Evolutionary conservation across 257 asterid genomes (phyloP).

Genomic region (Solanum paucissectum): DNA sequence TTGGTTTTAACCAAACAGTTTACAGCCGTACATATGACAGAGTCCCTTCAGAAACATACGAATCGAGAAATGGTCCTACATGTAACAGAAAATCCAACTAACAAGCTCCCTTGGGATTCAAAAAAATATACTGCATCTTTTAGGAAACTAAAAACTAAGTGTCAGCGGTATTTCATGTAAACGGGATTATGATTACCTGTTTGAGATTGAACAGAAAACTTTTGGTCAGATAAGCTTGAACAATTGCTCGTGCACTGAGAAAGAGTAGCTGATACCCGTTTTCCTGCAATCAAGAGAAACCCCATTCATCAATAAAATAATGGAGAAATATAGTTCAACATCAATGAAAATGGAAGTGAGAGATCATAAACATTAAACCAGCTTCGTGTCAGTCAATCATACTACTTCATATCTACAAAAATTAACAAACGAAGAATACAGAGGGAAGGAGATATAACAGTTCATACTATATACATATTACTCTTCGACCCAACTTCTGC

Average conservation of each 20-base stretch:
- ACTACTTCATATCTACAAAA: not conserved
- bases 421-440: not conserved
- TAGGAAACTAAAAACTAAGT: not conserved
- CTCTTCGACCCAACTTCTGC: not conserved
- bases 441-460: not conserved
- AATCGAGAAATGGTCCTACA: constrained; percentile 5
- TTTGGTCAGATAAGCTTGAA: constrained; percentile 89
- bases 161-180: not conserved
- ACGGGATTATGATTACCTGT: constrained; percentile 48
- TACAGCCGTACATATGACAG: not conserved
- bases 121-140: not conserved
- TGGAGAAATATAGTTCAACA: not conserved
- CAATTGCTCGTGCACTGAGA: constrained; percentile 97
- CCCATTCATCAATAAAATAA: not conserved
- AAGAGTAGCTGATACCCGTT: constrained; percentile 96
- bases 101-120: not conserved
- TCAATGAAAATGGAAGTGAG: not conserved
- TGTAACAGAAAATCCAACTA: not conserved
- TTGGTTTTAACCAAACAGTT: not conserved
- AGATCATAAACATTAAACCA: not conserved
- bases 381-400: not conserved
- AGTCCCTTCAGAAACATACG: constrained; percentile 5
- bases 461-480: not conserved
- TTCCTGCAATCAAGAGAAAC: constrained; percentile 38
- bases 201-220: constrained; percentile 86